Percentiles rank a stretch among this genome's conserved stretches.
Conservation (phyloP, 2,329 filamentous ascomycete species). For the Aspergillus sp. region DNA sequence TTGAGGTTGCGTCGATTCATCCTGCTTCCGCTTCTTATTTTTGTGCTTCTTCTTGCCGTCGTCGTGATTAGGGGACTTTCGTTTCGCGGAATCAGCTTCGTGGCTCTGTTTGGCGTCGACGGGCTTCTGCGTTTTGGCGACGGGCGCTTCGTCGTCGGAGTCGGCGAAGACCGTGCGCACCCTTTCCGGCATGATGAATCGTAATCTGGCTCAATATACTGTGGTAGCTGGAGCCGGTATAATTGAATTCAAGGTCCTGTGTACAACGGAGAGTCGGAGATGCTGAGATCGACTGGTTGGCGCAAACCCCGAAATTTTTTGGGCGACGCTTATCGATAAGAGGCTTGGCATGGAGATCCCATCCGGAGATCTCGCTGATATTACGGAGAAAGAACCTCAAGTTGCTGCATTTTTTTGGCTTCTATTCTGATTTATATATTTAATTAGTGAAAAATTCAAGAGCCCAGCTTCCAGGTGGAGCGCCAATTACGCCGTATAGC, state of each 20-base stretch:
- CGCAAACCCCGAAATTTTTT: conserved; percentile 24
- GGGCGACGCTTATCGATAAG: conserved; percentile 30
- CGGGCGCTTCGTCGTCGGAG: conserved; percentile 32
- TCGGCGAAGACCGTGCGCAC: conserved; percentile 40
- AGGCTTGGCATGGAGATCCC: conserved; percentile 13
- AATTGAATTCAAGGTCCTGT: neutral
- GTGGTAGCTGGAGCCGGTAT: neutral
- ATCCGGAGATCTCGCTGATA: no score
- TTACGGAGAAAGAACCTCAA: no score
- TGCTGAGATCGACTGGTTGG: neutral
- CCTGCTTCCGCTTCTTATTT: conserved; percentile 34
- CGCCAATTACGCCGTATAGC: neutral
- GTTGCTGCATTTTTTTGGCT: no score
- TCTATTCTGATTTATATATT: no score
- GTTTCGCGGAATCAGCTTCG: conserved; percentile 8
- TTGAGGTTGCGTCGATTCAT: conserved; percentile 18
- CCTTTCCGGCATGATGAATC: conserved; percentile 41
- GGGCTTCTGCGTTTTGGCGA: conserved; percentile 10
- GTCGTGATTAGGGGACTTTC: conserved; percentile 8
- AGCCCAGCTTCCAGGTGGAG: neutral
- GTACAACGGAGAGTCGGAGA: neutral
- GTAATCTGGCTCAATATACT: neutral
- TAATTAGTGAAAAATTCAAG: no score
- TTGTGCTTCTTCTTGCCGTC: conserved; percentile 23
- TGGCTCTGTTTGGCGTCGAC: neutral